phyloP scores from a whole-genome alignment of 2,329 filamentous ascomycete genomes.

The Fusarium papillatum region DNA sequence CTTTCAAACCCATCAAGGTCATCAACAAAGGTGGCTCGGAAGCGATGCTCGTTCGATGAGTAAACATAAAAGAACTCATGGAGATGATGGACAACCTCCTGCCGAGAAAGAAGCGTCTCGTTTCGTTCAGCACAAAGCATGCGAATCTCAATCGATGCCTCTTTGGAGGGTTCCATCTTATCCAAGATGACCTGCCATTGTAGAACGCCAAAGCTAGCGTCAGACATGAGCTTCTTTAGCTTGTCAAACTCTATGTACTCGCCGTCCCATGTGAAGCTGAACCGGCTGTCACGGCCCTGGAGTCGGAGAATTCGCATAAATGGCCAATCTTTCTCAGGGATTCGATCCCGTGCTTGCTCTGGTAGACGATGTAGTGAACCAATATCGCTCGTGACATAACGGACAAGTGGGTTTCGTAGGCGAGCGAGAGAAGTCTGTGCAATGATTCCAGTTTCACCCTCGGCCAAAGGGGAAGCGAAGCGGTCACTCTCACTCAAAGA shows the following conservation, averaged over 20 bases:
- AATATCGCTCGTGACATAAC: slow-evolving; percentile 59
- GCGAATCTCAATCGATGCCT: slow-evolving; percentile 42
- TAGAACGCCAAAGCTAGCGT: slow-evolving; percentile 46
- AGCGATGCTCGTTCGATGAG: slow-evolving; percentile 47
- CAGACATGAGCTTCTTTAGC: slow-evolving; percentile 42
- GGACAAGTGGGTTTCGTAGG: slow-evolving; percentile 57
- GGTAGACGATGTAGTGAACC: slow-evolving; percentile 55
- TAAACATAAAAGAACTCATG: slow-evolving; percentile 42
- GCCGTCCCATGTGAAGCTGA: slow-evolving; percentile 58
- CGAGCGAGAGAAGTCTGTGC: slow-evolving; percentile 57
- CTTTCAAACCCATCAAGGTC: slow-evolving; percentile 48
- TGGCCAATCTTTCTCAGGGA: slow-evolving; percentile 39
- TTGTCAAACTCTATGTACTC: slow-evolving; percentile 53
- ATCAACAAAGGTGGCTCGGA: slow-evolving; percentile 49
- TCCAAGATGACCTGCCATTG: slow-evolving; percentile 59
- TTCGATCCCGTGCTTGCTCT: background rate
- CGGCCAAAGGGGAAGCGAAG: slow-evolving; percentile 30
- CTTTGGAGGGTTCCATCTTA: slow-evolving; percentile 42
- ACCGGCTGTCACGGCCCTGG: slow-evolving; percentile 55
- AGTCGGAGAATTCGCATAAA: slow-evolving; percentile 53
- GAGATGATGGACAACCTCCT: slow-evolving; percentile 33
- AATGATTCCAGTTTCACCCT: slow-evolving; percentile 53
- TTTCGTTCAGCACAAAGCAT: slow-evolving; percentile 39
- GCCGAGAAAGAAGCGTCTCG: slow-evolving; percentile 3
- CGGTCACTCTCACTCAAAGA: slow-evolving; percentile 18